Evolutionary conservation across 345 rosid species (phyloP), one percentile per base, ranked within the genome.

Genomic region (Acer yangbiense): DNA sequence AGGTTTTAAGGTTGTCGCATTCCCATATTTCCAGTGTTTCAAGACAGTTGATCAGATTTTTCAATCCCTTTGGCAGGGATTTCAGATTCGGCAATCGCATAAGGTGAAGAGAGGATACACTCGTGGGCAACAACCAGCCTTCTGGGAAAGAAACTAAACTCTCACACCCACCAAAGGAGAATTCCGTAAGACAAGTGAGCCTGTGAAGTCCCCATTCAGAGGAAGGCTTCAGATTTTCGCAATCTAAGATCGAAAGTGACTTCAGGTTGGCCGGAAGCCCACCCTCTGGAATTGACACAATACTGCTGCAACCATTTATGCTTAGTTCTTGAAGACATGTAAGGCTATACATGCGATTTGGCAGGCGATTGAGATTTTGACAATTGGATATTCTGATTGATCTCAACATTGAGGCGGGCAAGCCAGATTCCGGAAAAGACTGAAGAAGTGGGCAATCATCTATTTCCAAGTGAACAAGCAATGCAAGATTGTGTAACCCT

Each of bases 231-330:
- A 79, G 78, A 18, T 46, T 61, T 60, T 82, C 44, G 7, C 82
- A 79, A 54, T 72, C 65, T 43, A 65, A 48, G 71, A 82, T 76
- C 9, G 71, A 68, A 27, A 82, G 80, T 54, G 77, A 72, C 9
- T 21, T 55, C 2, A 82, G 63, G 21, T 79, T 75, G 69, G 72
- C 7, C 0, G 85, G 85, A 44, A 82, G 75, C 2, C 85, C 77
- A 13, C 79, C 74, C n/a, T 76, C 80, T 9, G 85, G 85, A 65
- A 78, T 76, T 27, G 85, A 75, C 20, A 5, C 4, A 9, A 82
- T 25, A 35, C 74, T 32, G 27, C 64, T 62, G 65, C 85, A 82
- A 62, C 71, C 76, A 23, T 75, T 25, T 63, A 82, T 66, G 9
- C 5, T 9, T 0, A 82, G 71, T 70, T 79, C 77, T 64, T 78